phyloP scores from a whole-genome alignment of 441 rosid species.

The Corymbia calophylla region DNA sequence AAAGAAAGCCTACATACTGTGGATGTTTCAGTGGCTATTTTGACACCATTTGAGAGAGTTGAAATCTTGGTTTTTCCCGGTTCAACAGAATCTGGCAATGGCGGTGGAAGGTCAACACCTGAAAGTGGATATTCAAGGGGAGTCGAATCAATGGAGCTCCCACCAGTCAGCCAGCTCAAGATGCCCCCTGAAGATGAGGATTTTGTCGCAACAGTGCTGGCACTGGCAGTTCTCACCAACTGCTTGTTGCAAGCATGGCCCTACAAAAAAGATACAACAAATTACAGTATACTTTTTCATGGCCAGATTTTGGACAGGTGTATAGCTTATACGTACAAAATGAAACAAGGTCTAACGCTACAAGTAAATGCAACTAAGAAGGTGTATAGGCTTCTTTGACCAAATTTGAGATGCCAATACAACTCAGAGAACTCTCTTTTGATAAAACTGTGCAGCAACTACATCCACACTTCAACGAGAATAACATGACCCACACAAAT shows the following conservation, averaged over 20 bases:
- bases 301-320: not conserved
- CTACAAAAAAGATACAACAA: constrained; percentile 14
- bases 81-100: not conserved
- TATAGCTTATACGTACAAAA: not conserved
- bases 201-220: constrained; percentile 47
- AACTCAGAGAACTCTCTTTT: not conserved
- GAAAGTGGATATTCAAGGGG: constrained; percentile 54
- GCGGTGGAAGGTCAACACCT: constrained; percentile 8
- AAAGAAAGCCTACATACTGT: constrained; percentile 18
- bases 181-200: constrained; percentile 54
- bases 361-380: not conserved
- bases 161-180: constrained; percentile 71
- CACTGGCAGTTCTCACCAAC: constrained; percentile 41
- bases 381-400: not conserved
- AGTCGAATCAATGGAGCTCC: constrained; percentile 26
- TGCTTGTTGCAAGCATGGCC: constrained; percentile 17
- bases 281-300: not conserved
- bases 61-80: constrained; percentile 22
- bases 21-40: constrained; percentile 65
- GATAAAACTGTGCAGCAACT: not conserved
- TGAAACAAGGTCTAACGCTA: not conserved
- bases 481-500: not conserved
- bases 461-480: not conserved
- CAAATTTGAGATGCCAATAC: not conserved
- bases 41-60: constrained; percentile 70